Percentiles rank a stretch among this genome's conserved stretches.
phyloP scores from a whole-genome alignment of 1,284 basidiomycete species.

The Ganoderma multipileum region DNA sequence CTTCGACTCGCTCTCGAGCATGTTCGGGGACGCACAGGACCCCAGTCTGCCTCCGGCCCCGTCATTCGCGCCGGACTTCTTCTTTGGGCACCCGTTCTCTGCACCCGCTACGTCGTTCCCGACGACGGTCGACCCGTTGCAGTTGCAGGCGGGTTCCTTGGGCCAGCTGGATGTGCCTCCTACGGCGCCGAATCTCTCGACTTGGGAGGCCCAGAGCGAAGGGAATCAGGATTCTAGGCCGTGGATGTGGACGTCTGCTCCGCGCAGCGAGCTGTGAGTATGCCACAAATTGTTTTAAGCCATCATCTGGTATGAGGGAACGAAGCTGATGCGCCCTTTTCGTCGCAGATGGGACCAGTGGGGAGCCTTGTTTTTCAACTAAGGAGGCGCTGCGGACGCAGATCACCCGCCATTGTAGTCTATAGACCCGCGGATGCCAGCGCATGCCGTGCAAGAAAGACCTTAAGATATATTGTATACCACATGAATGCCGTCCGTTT shows the following conservation, averaged over 20 bases:
- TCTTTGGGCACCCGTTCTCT: not conserved
- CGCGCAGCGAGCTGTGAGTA: not conserved
- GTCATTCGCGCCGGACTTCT: not conserved
- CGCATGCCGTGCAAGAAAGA: not conserved
- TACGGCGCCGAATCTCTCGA: not conserved
- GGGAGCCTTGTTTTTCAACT: constrained; percentile 37
- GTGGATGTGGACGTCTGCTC: not conserved
- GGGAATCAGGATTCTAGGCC: not conserved
- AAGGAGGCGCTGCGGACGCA: not conserved
- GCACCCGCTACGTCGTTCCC: too few relatives aligned
- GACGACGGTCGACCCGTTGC: constrained; percentile 17
- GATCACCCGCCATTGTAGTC: not conserved
- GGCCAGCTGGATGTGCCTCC: too few relatives aligned
- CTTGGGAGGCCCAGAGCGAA: not conserved
- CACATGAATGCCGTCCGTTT: not conserved
- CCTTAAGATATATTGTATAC: not conserved
- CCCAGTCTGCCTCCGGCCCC: not conserved
- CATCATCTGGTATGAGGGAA: not conserved
- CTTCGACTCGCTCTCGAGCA: constrained; percentile 6
- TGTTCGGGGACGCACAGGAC: not conserved
- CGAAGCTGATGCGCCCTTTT: not conserved
- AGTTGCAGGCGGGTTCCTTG: not conserved
- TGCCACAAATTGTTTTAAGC: not conserved
- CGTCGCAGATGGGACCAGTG: not conserved
- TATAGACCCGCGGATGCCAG: not conserved